These are phyloP conservation scores for Agapanthus africanus DNA, from an alignment of 106 monocot species.

Conservation along the genomic window DNA sequence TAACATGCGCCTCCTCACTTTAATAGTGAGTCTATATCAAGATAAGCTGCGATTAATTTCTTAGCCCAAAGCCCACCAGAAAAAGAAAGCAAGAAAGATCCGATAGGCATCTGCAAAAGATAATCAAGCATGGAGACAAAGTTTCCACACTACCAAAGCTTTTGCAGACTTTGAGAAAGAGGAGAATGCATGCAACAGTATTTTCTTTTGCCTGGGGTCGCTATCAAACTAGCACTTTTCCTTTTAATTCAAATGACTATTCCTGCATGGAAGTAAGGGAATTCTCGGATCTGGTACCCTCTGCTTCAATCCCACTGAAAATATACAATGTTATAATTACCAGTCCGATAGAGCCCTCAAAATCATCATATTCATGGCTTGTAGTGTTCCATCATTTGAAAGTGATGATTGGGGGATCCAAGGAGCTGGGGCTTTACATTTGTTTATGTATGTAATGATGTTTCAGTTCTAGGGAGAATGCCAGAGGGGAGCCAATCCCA, in stretches of 20 bases:
- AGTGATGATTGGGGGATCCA: slow-evolving; percentile 51
- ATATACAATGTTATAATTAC: too few relatives aligned
- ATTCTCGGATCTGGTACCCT: slow-evolving; percentile 41
- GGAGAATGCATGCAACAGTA: slow-evolving; percentile 7
- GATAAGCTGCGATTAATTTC: slow-evolving; percentile 16
- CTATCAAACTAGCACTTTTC: slow-evolving; percentile 11
- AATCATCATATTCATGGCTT: slow-evolving; percentile 7
- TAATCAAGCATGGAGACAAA: slow-evolving; percentile 41
- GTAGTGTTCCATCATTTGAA: slow-evolving; percentile 25
- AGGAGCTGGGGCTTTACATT: slow-evolving; percentile 18
- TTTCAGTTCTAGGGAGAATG: slow-evolving; percentile 13
- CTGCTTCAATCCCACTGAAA: slow-evolving; percentile 5
- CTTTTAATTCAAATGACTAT: slow-evolving; percentile 13
- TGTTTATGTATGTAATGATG: slow-evolving; percentile 10
- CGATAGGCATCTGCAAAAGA: slow-evolving; percentile 27
- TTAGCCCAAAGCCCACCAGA: slow-evolving; percentile 16
- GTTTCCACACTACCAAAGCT: slow-evolving; percentile 44
- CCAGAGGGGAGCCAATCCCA: slow-evolving; percentile 10
- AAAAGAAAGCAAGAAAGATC: slow-evolving; percentile 11
- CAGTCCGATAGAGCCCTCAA: too few relatives aligned
- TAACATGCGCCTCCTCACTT: too few relatives aligned
- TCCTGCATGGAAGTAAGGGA: slow-evolving; percentile 57
- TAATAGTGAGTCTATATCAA: slow-evolving; percentile 19
- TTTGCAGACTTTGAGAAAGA: slow-evolving; percentile 37
- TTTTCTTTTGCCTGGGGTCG: slow-evolving; percentile 16